Conservation (phyloP, 1,284 basidiomycete genomes). For the Apiotrichum porosum region DNA sequence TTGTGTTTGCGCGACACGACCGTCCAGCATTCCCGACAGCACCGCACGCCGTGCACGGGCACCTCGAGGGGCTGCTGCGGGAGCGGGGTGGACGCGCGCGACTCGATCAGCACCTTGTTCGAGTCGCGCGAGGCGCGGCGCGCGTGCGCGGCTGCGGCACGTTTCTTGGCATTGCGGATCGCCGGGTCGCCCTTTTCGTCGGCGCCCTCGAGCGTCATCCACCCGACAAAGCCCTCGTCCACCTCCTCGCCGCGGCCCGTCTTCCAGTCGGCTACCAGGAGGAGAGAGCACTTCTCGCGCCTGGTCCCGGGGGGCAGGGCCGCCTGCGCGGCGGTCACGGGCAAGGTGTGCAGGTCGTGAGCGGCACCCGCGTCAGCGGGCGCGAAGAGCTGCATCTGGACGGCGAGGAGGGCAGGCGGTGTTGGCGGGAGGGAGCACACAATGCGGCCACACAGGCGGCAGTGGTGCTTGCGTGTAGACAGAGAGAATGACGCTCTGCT, state of each 20-base stretch:
- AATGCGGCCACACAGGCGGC: slow-evolving; percentile 86
- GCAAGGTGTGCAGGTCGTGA: neutral
- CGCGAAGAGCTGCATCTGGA: slow-evolving; percentile 43
- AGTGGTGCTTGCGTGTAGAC: slow-evolving; percentile 93
- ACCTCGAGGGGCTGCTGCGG: slow-evolving; percentile 57
- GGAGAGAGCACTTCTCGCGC: slow-evolving; percentile 63
- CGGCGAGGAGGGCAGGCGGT: slow-evolving; percentile 49
- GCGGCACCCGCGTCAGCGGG: slow-evolving; percentile 28
- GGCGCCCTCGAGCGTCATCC: slow-evolving; percentile 41
- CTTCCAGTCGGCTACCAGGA: slow-evolving; percentile 72
- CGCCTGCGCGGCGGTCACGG: slow-evolving; percentile 10
- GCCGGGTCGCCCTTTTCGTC: slow-evolving; percentile 26
- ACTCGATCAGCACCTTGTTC: neutral
- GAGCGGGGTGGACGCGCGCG: slow-evolving; percentile 19
- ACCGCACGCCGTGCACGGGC: slow-evolving; percentile 73
- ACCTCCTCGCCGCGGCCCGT: slow-evolving; percentile 76
- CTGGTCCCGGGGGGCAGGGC: slow-evolving; percentile 53
- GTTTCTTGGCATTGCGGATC: too few relatives aligned
- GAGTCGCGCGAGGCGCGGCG: neutral
- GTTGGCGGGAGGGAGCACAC: slow-evolving; percentile 86
- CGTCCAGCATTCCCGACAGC: slow-evolving; percentile 75
- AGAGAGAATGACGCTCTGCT: slow-evolving; percentile 78
- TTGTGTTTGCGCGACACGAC: slow-evolving; percentile 74
- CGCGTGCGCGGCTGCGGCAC: neutral
- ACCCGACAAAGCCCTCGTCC: slow-evolving; percentile 74